phyloP scores from a whole-genome alignment of 2,329 filamentous ascomycete genomes.

The Zymoseptoria ardabiliae region DNA sequence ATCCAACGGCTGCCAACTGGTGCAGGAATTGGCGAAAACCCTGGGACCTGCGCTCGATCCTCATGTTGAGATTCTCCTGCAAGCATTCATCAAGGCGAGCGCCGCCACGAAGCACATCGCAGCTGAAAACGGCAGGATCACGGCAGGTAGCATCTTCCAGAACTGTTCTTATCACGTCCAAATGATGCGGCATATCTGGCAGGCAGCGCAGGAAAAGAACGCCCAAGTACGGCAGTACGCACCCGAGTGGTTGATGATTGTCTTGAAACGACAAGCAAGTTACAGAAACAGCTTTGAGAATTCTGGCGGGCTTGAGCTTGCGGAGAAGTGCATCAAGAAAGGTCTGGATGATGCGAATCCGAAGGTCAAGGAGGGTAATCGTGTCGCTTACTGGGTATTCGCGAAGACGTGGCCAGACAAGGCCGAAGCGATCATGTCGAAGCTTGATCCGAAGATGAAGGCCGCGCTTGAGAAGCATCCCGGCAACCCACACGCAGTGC shows the following conservation, averaged over 20 bases:
- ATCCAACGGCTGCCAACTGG: constrained; percentile 72
- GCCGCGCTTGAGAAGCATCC: constrained; percentile 75
- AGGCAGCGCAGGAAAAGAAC: constrained; percentile 86
- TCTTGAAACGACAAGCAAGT: constrained; percentile 67
- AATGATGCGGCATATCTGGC: constrained; percentile 77
- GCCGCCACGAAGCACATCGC: constrained; percentile 88
- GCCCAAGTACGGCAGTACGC: constrained; percentile 75
- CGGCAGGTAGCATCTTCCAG: constrained; percentile 72
- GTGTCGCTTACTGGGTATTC: constrained; percentile 81
- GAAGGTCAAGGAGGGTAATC: constrained; percentile 77
- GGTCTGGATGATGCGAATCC: constrained; percentile 86
- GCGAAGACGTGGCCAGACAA: constrained; percentile 67
- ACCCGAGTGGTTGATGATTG: constrained; percentile 73
- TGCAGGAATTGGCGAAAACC: constrained; percentile 75
- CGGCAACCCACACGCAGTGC: constrained; percentile 61
- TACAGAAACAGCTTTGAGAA: constrained; percentile 83
- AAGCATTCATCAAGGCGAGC: constrained; percentile 82
- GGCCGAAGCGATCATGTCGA: constrained; percentile 70
- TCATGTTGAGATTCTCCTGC: constrained; percentile 84
- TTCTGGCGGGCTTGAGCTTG: constrained; percentile 68
- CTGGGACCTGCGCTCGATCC: constrained; percentile 74
- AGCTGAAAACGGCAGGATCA: constrained; percentile 72
- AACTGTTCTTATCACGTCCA: constrained; percentile 72
- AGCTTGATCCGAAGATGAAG: constrained; percentile 71
- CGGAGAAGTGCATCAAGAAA: constrained; percentile 84